Base-by-base conservation (phyloP, 148 eudicot species). In the Persicaria maculosa region DNA sequence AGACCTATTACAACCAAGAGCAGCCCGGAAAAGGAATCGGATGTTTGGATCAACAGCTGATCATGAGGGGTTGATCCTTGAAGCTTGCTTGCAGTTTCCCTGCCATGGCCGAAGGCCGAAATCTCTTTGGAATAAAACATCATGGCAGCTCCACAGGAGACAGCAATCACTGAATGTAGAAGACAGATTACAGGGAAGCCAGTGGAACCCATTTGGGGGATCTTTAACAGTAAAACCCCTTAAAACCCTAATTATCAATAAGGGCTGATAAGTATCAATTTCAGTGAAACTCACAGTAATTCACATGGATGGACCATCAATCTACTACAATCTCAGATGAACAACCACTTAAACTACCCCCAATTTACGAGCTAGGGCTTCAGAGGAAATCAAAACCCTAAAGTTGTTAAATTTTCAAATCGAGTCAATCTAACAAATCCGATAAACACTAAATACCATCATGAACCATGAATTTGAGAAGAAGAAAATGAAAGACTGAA, bases 11-110 rank as follows among this genome's bases (percentile, higher is more conserved):
- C 90, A 77, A 88, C 88, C 67, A 93, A 72, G 75, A 91, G 97
- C 81, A 93, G 78, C 61, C 98, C 98, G 20, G 97, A 89, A 79
- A 93, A 91, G 11, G 98, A 93, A 82, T 89, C 91, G 0, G 98
- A 91, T 11, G 88, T 91, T 48, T 75, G 84, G 65, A 93, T 86
- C 78, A 91, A 74, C 44, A 91, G 82, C 78, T 91, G 88, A 75
- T 93, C 97, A 22, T 89, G 91, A 5, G 95, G 88, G 6, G 97
- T 91, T 14, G 98, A 93, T 31, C 97, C 97, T 68, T 84, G 82
- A 53, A 93, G 89, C 80, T 84, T 91, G 45, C 76, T 85, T 0
- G 88, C 92, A 15, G 59, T 85, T 78, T 93, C 93, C 25, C 61
- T 83, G 7, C 94, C 98, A 80, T 93, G 93, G 74, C 88, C 79